Evolutionary conservation across 1,139 yeast species (phyloP), one percentile per base, ranked within the genome.

Genomic region (Yamadazyma blattariae): DNA sequence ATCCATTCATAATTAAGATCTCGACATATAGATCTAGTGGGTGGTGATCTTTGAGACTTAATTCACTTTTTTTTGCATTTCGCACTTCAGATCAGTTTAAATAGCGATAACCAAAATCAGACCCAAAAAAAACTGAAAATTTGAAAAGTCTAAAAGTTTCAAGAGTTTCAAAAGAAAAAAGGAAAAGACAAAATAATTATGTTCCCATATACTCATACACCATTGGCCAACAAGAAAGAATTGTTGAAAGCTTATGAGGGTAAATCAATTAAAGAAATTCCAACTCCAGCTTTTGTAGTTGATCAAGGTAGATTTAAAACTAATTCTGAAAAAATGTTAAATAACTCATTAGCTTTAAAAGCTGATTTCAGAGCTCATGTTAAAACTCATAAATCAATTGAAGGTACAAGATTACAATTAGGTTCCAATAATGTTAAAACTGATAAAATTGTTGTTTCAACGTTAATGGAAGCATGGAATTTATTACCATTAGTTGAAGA

Each of bases 341-440:
- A 34, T 2, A 60, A 55, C 38, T 67, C 69, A 7, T 24, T 35
- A 5, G 41, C 46, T 1, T 46, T 67, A 28, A 43, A 45, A 37
- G 71, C 61, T 6, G 59, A 53, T 14, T 82, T 76, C 54, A 61
- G 90, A 38, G 81, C 86, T 3, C 94, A 84, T 51, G 77, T 85
- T 19, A 85, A 85, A 57, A 85, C 94, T 1, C 90, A 83, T 54
- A 85, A 84, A 56, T 68, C 57, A 51, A 57, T 42, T 34, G 77
- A 52, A 53, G 74, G 61, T 27, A 56, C 51, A 14, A 45, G 28
- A 45, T 56, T 52, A 11, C 71, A 67, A 44, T 46, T 66, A 38
- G 59, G 64, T 4, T 32, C 51, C 1, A 47, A 44, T 0, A 50
- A 55, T 1, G 29, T 39, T 16, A 57, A 54, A 22, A 64, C 75